phyloP scores from a whole-genome alignment of 371 early-diverging fungal species.

The Catenaria anguillulae region DNA sequence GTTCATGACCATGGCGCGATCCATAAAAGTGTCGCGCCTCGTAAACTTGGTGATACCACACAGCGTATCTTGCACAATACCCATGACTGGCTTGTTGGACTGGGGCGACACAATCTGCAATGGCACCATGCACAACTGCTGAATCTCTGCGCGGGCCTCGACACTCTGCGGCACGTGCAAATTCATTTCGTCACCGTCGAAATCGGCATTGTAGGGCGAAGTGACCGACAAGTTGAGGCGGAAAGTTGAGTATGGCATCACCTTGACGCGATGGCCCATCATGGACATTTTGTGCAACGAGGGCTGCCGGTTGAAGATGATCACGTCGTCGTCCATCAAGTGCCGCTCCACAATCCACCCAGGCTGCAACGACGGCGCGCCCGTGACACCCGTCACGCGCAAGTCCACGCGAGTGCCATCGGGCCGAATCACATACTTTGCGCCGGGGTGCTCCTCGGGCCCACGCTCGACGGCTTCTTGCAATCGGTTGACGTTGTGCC shows the following conservation, averaged over 20 bases:
- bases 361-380: conserved; percentile 76
- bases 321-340: conserved; percentile 89
- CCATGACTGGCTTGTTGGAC: conserved; percentile 98
- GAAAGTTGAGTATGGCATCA: conserved; percentile 99
- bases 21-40: conserved; percentile 81
- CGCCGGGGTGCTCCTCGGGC: conserved; percentile 96
- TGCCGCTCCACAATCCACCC: conserved; percentile 98
- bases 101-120: conserved; percentile 98
- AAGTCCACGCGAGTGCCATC: conserved; percentile 96
- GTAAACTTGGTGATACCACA: conserved; percentile 96
- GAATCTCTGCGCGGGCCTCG: conserved; percentile 90
- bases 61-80: conserved; percentile 99
- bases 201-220: conserved; percentile 99
- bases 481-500: conserved; percentile 90
- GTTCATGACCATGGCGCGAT: conserved; percentile 86
- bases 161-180: conserved; percentile 97
- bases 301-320: conserved; percentile 99
- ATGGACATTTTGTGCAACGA: conserved; percentile 99
- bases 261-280: conserved; percentile 98
- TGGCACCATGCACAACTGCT: conserved; percentile 94
- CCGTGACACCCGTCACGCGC: conserved; percentile 72
- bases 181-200: conserved; percentile 99
- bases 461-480: conserved; percentile 90
- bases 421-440: conserved; percentile 95
- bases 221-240: conserved; percentile 97